Evolutionary conservation across 2,329 filamentous ascomycete species (phyloP), one percentile per base, ranked within the genome.

Genomic region (Penicillium sp.): DNA sequence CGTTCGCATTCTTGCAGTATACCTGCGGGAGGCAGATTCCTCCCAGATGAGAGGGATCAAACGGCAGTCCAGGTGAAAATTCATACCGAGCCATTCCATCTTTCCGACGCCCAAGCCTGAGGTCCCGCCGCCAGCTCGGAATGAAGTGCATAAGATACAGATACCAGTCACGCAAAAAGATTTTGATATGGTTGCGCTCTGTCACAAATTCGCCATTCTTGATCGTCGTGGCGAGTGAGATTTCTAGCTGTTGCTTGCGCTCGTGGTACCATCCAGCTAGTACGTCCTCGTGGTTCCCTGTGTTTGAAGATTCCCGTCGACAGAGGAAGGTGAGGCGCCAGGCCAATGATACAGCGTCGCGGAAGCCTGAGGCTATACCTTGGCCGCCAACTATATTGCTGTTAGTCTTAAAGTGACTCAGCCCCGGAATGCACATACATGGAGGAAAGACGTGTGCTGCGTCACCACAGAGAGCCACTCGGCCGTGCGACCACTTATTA

Each of bases 371-470:
- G 24, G 45, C 45, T n/a, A 48, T 48, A 3, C 45, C 45, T 14
- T 48, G 45, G 34, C 45, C 45, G 11, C 45, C 45, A 16, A 48
- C 38, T 40, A 21, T 21, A n/a, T 2, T 40, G 5, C 16, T 21
- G 6, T 40, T 10, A 40, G 18, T 22, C 6, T 18, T 36, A 7
- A 21, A 3, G 1, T 5, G 7, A 16, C 4, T 6, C 1, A 21
- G 16, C 1, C 7, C 18, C 8, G 5, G 21, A 5, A 18, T 5
- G 8, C 8, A 62, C 66, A 52, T 60, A 74, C 71, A 81, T 3
- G 79, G 79, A 5, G 79, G 80, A 53, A 81, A 81, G 4, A 81
- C 80, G 61, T 82, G 79, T 2, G 79, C 79, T 5, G 79, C 72
- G 56, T 82, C 79, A 14, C 80, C 79, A 40, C 74, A 76, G 0